These are phyloP conservation scores for Gomphus sp. DNA, from an alignment of 1,284 basidiomycete genomes.

Conservation along the genomic window DNA sequence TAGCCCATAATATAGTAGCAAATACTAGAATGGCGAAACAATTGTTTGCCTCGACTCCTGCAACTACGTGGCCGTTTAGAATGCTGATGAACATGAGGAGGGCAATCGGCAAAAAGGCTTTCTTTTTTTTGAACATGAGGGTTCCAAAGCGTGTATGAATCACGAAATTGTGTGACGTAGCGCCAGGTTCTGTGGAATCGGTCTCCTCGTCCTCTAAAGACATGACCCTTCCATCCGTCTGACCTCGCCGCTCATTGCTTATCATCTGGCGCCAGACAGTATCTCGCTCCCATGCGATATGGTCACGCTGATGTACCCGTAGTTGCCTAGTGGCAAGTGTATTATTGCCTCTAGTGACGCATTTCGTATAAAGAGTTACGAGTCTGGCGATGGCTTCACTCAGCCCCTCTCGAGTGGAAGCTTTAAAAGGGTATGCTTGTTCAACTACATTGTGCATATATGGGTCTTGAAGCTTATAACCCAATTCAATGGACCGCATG, in stretches of 20 bases:
- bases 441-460: slow-evolving; percentile 80
- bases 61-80: slow-evolving; percentile 52
- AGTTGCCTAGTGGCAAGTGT: slow-evolving; percentile 74
- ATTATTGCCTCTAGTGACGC: slow-evolving; percentile 74
- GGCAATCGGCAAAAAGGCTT: slow-evolving; percentile 50
- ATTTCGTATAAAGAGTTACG: slow-evolving; percentile 75
- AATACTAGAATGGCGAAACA: slow-evolving; percentile 89
- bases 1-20: slow-evolving; percentile 93
- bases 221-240: slow-evolving; percentile 31
- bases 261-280: slow-evolving; percentile 99
- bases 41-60: slow-evolving; percentile 74
- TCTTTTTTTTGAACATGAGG: slow-evolving; percentile 57
- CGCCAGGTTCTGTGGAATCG: slow-evolving; percentile 31
- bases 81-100: slow-evolving; percentile 49
- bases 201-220: slow-evolving; percentile 43
- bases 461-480: slow-evolving; percentile 60
- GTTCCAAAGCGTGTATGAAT: slow-evolving; percentile 54
- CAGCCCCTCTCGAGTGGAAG: slow-evolving; percentile 54
- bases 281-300: slow-evolving; percentile 90
- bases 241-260: slow-evolving; percentile 71
- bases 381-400: slow-evolving; percentile 55
- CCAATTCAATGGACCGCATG: slow-evolving; percentile 3
- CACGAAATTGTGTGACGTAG: slow-evolving; percentile 13
- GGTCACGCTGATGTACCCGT: slow-evolving; percentile 83
- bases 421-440: slow-evolving; percentile 58